A percentile compares a stretch with the other conserved stretches of the same genome.
Conservation (phyloP, 2,329 filamentous ascomycete species). For the Aspergillus neotritici region DNA sequence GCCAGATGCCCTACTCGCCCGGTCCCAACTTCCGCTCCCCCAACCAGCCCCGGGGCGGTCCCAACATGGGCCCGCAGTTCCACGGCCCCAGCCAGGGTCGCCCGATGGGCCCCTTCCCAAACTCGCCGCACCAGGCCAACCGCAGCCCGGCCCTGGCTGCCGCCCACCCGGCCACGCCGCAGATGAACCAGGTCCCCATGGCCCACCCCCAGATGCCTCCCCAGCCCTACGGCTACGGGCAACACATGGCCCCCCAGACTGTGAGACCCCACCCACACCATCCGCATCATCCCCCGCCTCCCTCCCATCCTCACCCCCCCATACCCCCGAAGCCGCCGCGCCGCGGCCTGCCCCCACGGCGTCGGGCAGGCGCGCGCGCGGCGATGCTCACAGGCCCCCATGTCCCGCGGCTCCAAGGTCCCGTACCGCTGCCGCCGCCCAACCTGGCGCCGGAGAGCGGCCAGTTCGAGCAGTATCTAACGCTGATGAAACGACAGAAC, state of each 20-base stretch:
- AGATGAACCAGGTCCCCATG: conserved; percentile 67
- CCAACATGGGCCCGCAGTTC: conserved; percentile 50
- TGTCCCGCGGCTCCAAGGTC: conserved; percentile 11
- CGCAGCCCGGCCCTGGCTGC: conserved; percentile 61
- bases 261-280: conserved; percentile 47
- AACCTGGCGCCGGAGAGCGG: conserved; percentile 65
- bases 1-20: conserved; percentile 51
- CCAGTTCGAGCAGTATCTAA: conserved; percentile 70
- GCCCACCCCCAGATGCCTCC: conserved; percentile 59
- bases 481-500: conserved; percentile 58
- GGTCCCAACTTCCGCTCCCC: conserved; percentile 48
- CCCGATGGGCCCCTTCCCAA: conserved; percentile 47
- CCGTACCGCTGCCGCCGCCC: conserved; percentile 32
- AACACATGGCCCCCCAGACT: conserved; percentile 55
- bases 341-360: too few relatives aligned
- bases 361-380: too few relatives aligned
- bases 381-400: conserved; percentile 1
- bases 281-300: conserved; percentile 26
- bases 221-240: conserved; percentile 53
- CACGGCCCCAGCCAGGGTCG: conserved; percentile 41
- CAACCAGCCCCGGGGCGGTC: conserved; percentile 47
- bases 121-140: conserved; percentile 61
- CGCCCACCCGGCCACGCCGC: conserved; percentile 63
- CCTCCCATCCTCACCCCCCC: conserved; percentile 20
- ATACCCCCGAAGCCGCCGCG: conserved; percentile 6